phyloP scores from a whole-genome alignment of 2,329 filamentous ascomycete species.

The Aspergillus hortae region DNA sequence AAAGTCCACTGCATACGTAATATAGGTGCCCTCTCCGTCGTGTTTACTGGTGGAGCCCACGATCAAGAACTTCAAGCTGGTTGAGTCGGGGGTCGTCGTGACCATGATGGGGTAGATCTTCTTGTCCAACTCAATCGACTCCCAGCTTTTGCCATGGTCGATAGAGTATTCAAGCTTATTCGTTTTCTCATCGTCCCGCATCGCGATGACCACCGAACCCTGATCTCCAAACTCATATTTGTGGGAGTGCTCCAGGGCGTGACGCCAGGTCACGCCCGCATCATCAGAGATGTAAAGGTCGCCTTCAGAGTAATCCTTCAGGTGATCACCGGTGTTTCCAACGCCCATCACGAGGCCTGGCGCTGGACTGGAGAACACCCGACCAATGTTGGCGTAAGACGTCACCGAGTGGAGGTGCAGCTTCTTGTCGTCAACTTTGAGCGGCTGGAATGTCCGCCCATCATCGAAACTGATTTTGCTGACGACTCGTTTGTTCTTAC shows the following conservation, averaged over 20 bases:
- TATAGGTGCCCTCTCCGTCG: constrained; percentile 49
- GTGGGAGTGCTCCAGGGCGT: constrained; percentile 72
- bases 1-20: constrained; percentile 79
- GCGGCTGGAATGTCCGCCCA: constrained; percentile 73
- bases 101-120: constrained; percentile 70
- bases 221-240: constrained; percentile 97
- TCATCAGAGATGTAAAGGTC: constrained; percentile 87
- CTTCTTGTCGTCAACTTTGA: constrained; percentile 64
- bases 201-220: constrained; percentile 80
- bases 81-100: constrained; percentile 88
- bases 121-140: constrained; percentile 64
- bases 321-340: constrained; percentile 76
- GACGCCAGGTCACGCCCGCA: constrained; percentile 79
- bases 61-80: constrained; percentile 84
- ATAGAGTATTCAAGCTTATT: constrained; percentile 71
- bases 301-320: constrained; percentile 69
- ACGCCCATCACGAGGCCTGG: constrained; percentile 92
- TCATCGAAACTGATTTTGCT: constrained; percentile 94
- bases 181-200: constrained; percentile 64
- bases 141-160: constrained; percentile 85
- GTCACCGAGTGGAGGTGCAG: constrained; percentile 93
- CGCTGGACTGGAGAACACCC: constrained; percentile 88
- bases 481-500: constrained; percentile 63
- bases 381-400: constrained; percentile 73
- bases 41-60: constrained; percentile 51